Percentiles rank a stretch among this genome's conserved stretches.
Conservation (phyloP, 2,329 filamentous ascomycete species). For the Aspergillus awamori region DNA sequence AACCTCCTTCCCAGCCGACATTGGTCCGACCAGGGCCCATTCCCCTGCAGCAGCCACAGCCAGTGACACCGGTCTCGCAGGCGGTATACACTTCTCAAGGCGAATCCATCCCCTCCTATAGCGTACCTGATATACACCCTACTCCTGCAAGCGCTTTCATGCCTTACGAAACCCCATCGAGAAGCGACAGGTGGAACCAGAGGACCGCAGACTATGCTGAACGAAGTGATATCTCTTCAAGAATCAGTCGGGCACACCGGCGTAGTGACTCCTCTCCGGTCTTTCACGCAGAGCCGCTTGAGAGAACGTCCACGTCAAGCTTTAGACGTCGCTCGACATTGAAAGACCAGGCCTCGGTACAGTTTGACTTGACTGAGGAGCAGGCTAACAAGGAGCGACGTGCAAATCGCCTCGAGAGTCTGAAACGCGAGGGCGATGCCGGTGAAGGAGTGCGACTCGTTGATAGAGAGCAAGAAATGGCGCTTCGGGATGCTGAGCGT, state of each 20-base stretch:
- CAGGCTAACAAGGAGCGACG: slow-evolving; percentile 54
- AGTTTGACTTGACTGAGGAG: slow-evolving; percentile 61
- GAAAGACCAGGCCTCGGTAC: slow-evolving; percentile 53
- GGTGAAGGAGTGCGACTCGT: slow-evolving; percentile 31
- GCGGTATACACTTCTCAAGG: slow-evolving; percentile 62
- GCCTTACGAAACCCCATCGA: slow-evolving; percentile 22
- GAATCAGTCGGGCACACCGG: slow-evolving; percentile 26
- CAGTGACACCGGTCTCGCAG: slow-evolving; percentile 71
- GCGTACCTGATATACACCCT: slow-evolving; percentile 43
- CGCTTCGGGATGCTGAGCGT: slow-evolving; percentile 21
- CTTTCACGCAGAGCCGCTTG: slow-evolving; percentile 36
- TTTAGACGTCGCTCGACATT: slow-evolving; percentile 37
- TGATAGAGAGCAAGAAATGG: slow-evolving; percentile 32
- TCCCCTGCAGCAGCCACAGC: slow-evolving; percentile 82
- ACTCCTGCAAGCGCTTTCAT: slow-evolving; percentile 17
- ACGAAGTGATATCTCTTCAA: slow-evolving; percentile 10
- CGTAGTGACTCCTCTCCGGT: slow-evolving; percentile 54
- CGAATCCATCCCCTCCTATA: slow-evolving; percentile 44
- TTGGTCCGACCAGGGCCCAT: slow-evolving; percentile 60
- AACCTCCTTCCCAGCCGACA: slow-evolving; percentile 30
- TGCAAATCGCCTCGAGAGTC: slow-evolving; percentile 29
- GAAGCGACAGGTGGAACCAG: slow-evolving; percentile 19
- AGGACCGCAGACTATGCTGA: slow-evolving; percentile 14
- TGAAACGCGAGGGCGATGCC: slow-evolving; percentile 24
- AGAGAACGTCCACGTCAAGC: slow-evolving; percentile 24